Evolutionary conservation across 805 yeast genomes (phyloP), one percentile per base, ranked within the genome.

Genomic region (Wickerhamiella sorbophila): DNA sequence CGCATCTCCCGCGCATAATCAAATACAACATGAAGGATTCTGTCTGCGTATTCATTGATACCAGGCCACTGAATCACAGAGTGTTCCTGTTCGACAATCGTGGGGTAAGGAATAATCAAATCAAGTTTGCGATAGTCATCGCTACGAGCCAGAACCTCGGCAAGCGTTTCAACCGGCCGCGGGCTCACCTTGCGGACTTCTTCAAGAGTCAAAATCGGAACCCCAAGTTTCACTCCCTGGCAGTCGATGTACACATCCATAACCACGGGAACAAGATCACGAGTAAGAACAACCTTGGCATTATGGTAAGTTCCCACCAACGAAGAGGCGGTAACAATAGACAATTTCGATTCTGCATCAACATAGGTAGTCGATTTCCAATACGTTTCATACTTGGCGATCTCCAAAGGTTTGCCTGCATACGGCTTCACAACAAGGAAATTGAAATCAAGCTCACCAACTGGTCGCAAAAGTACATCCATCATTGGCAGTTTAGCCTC

Each of bases 301-400:
- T 80, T 71, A 33, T 77, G 66, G 56, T 85, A 91, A 42, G 74
- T 77, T 12, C 97, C 97, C 19, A 77, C 72, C 41, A 91, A 64
- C 1, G 96, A 86, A 0, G 95, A 85, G 0, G 95, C 86, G 0
- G 96, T 87, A 14, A 88, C 94, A 55, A 84, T 75, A 12, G 91
- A 77, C 33, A 78, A 69, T 20, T 44, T 39, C 3, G 48, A 27
- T 5, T 57, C 45, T 4, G 51, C 37, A 26, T 29, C 36, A n/a
- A 20, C 26, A 20, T 20, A 32, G 27, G 35, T 12, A 0, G 95
- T 82, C 1, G 94, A 79, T 60, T 87, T 91, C 98, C 98, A 88
- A 61, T 88, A 88, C 0, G 97, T 88, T 55, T 87, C 96, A 57
- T 82, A 86, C 63, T 85, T 84, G 9, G 94, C 78, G 34, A 93